These are phyloP conservation scores for Epicoccum nigrum DNA, from an alignment of 2,329 filamentous ascomycete genomes.

Conservation along the genomic window DNA sequence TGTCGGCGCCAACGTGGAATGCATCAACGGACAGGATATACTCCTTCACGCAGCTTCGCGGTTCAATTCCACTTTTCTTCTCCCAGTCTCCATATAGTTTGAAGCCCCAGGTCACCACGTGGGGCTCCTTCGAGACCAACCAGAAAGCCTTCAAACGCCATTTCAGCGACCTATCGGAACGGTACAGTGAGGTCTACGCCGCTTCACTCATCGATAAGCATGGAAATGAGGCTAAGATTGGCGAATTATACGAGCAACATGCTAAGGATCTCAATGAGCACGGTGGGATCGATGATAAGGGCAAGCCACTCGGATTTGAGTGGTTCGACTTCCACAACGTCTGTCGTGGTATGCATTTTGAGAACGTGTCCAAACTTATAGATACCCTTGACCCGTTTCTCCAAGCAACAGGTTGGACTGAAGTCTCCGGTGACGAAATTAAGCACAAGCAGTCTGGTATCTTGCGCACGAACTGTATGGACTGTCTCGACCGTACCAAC, in stretches of 20 bases:
- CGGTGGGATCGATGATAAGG: slow-evolving; percentile 57
- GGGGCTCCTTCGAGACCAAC: slow-evolving; percentile 81
- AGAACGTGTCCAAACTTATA: slow-evolving; percentile 85
- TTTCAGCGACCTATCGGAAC: slow-evolving; percentile 70
- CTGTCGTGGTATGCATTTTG: slow-evolving; percentile 96
- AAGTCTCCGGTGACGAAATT: slow-evolving; percentile 55
- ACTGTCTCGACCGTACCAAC: slow-evolving; percentile 94
- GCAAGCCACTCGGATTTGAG: slow-evolving; percentile 70
- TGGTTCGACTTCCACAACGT: slow-evolving; percentile 98
- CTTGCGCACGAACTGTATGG: slow-evolving; percentile 97
- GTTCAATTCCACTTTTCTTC: slow-evolving; percentile 93
- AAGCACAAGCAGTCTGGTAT: slow-evolving; percentile 70
- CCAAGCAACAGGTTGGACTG: slow-evolving; percentile 73
- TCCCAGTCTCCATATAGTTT: slow-evolving; percentile 93
- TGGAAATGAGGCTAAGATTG: slow-evolving; percentile 79
- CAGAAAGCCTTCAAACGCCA: slow-evolving; percentile 78
- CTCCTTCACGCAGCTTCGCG: slow-evolving; percentile 86
- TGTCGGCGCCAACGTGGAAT: slow-evolving; percentile 74
- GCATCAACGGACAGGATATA: slow-evolving; percentile 65
- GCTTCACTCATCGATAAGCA: slow-evolving; percentile 90
- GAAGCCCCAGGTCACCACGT: slow-evolving; percentile 81
- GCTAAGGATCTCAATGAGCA: slow-evolving; percentile 69
- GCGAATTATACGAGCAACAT: slow-evolving; percentile 75
- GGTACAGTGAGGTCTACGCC: slow-evolving; percentile 78
- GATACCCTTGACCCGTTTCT: slow-evolving; percentile 71